phyloP scores from a whole-genome alignment of 1,284 basidiomycete species.

The Papiliotrema terrestris region DNA sequence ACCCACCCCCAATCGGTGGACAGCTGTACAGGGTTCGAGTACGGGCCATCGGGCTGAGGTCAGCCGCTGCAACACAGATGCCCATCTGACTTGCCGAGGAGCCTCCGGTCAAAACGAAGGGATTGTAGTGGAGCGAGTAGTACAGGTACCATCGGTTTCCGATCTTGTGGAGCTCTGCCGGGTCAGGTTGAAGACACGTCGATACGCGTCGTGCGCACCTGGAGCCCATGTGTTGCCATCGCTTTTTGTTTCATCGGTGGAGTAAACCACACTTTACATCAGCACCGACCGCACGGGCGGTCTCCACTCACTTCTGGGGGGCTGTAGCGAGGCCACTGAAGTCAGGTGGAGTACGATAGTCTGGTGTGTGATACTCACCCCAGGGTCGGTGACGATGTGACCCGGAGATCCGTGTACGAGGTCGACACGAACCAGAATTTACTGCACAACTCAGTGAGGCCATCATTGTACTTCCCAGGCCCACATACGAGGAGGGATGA shows the following conservation, averaged over 20 bases:
- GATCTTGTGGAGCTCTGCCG: neutral
- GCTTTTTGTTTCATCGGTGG: neutral
- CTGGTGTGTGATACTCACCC: neutral
- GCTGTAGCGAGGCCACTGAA: neutral
- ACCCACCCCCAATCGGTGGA: neutral
- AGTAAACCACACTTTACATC: neutral
- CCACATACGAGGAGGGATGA: neutral
- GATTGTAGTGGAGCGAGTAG: constrained; percentile 1
- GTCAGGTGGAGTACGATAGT: too few species aligned
- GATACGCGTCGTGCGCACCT: neutral
- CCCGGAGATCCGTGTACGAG: neutral
- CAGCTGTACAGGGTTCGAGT: neutral
- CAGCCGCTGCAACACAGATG: neutral
- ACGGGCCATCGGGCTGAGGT: neutral
- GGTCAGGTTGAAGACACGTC: neutral
- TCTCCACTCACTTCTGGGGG: neutral
- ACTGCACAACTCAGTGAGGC: neutral
- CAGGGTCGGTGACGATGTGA: neutral
- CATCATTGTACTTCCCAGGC: too few species aligned
- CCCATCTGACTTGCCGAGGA: neutral
- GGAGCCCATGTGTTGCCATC: constrained; percentile 1
- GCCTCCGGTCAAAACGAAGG: neutral
- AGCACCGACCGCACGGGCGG: neutral
- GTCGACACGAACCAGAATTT: neutral
- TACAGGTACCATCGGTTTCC: neutral